A percentile compares a stretch with the other conserved stretches of the same genome.
These are phyloP conservation scores for Parietaria judaica DNA, from an alignment of 306 rosid species.

Conservation along the genomic window DNA sequence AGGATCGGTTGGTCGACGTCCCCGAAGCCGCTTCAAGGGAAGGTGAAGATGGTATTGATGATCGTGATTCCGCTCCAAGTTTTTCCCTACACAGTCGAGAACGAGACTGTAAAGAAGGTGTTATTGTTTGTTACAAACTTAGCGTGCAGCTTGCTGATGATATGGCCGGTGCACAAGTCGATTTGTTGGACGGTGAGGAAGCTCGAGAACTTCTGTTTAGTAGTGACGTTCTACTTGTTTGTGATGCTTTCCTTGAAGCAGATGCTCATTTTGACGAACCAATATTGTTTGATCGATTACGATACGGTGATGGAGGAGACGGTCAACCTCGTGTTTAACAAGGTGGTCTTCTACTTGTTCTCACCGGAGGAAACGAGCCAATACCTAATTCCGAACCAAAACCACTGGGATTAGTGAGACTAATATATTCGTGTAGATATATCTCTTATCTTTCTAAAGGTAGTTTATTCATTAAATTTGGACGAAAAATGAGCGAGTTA, in stretches of 20 bases:
- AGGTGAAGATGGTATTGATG: slow-evolving; percentile 83
- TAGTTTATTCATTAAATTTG: no score
- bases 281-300: slow-evolving; percentile 80
- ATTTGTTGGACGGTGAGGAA: no score
- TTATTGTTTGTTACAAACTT: no score
- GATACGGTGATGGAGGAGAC: slow-evolving; percentile 85
- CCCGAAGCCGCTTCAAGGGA: slow-evolving; percentile 63
- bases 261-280: slow-evolving; percentile 80
- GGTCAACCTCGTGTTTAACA: slow-evolving; percentile 61
- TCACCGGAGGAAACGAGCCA: slow-evolving; percentile 83
- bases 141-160: slow-evolving; percentile 80
- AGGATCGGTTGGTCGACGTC: slow-evolving; percentile 95
- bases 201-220: no score
- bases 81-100: slow-evolving; percentile 66
- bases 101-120: slow-evolving; percentile 83
- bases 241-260: slow-evolving; percentile 73
- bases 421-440: no score
- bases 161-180: slow-evolving; percentile 87
- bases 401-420: slow-evolving; percentile 87
- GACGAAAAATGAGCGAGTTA: no score
- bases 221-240: no score
- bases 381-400: slow-evolving; percentile 68
- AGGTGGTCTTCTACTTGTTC: slow-evolving; percentile 84
- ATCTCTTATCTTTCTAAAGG: no score
- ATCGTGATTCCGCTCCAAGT: slow-evolving; percentile 89